These are phyloP conservation scores for Aspergillus tanneri DNA, from an alignment of 2,329 filamentous ascomycete species.

Conservation along the genomic window DNA sequence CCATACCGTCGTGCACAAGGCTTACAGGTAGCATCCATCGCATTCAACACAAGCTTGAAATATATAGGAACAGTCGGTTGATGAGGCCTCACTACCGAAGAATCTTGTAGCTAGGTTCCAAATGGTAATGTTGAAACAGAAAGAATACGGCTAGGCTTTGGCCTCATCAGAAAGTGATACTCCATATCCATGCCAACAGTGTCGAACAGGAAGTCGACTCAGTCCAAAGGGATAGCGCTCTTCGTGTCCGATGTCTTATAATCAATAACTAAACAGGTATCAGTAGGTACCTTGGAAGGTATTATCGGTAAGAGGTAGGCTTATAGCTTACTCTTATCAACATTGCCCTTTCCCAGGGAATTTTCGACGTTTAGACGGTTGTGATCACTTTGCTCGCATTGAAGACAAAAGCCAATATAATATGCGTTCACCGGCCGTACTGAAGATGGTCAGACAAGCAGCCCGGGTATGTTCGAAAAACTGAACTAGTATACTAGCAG, in stretches of 20 bases:
- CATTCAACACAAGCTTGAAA: constrained; percentile 28
- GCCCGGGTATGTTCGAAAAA: too few species aligned
- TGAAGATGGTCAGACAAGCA: too few species aligned
- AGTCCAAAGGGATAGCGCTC: constrained; percentile 41
- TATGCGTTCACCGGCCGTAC: too few species aligned
- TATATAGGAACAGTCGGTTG: constrained; percentile 2
- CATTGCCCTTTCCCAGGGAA: constrained; percentile 46
- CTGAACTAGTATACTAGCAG: too few species aligned
- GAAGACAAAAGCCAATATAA: too few species aligned
- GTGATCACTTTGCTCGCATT: constrained; percentile 50
- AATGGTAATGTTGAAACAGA: constrained; percentile 41
- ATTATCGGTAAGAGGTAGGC: neutral
- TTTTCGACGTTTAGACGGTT: constrained; percentile 54
- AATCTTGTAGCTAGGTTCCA: constrained; percentile 36
- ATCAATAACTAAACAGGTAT: constrained; percentile 44
- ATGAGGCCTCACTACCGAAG: constrained; percentile 24
- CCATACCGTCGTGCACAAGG: constrained; percentile 40
- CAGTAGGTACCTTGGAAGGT: neutral
- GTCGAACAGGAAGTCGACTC: constrained; percentile 54
- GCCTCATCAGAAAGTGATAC: constrained; percentile 46
- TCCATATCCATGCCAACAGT: constrained; percentile 46
- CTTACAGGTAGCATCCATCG: constrained; percentile 25
- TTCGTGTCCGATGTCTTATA: constrained; percentile 48
- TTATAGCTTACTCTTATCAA: constrained; percentile 43
- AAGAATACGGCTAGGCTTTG: constrained; percentile 34